These are phyloP conservation scores for Ophiostoma ips DNA, from an alignment of 2,329 filamentous ascomycete genomes.

Conservation along the genomic window DNA sequence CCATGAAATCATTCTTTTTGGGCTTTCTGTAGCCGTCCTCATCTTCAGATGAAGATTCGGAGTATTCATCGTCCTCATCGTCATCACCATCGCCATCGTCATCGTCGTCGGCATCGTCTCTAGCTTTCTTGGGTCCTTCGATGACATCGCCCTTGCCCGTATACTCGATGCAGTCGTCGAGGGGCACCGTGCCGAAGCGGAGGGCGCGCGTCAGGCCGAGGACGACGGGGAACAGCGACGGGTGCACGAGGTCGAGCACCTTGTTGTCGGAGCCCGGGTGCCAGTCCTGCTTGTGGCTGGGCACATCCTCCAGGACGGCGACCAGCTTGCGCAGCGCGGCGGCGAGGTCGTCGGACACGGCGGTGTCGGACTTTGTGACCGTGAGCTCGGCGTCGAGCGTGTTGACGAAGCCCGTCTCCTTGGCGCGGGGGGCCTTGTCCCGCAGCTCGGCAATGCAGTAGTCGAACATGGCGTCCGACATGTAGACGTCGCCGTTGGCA, in stretches of 20 bases:
- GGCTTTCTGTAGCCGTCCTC: neutral
- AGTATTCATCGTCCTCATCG: too few relatives aligned
- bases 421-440: constrained; percentile 34
- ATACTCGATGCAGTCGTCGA: constrained; percentile 15
- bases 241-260: constrained; percentile 45
- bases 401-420: constrained; percentile 25
- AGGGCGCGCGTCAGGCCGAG: constrained; percentile 23
- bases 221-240: constrained; percentile 43
- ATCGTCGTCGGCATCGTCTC: too few relatives aligned
- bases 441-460: constrained; percentile 31
- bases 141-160: constrained; percentile 15
- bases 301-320: constrained; percentile 28
- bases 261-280: constrained; percentile 38
- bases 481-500: constrained; percentile 7
- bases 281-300: constrained; percentile 29
- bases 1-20: neutral
- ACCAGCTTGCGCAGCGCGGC: constrained; percentile 26
- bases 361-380: constrained; percentile 39
- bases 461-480: constrained; percentile 12
- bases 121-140: neutral
- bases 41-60: too few relatives aligned
- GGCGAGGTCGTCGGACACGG: constrained; percentile 22
- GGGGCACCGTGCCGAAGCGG: constrained; percentile 20
- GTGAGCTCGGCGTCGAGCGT: constrained; percentile 27
- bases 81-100: too few relatives aligned